Base-by-base conservation (phyloP, 108 stramenopile genomes). In the Stephanodiscus triporus region DNA sequence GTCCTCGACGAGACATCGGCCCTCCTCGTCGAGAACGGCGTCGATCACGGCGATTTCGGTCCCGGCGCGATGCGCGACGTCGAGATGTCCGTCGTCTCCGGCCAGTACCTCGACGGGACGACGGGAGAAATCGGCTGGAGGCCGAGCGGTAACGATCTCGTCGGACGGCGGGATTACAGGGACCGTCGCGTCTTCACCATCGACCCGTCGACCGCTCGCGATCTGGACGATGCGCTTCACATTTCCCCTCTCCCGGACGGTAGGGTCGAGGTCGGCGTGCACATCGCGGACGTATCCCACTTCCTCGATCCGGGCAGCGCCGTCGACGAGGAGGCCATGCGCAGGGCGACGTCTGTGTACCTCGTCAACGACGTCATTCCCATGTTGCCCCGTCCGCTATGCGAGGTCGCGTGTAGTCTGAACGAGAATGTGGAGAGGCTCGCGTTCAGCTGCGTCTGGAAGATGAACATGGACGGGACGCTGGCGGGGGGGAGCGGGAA, bases 231-330 rank as follows among this genome's bases (percentile, higher is more conserved):
- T 80, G 97, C 97, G 14, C 84, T 98, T 45, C 93, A 96, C 68
- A 77, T 97, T 32, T 88, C 83, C 16, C 75, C 74, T 29, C 68
- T 93, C 23, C 81, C 86, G 11, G 90, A 96, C 76, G 87, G 89
- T 47, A 64, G 85, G 38, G 87, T 93, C 22, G 95, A 96, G 72
- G 73, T 97, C 54, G 97, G 97, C 22, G 98, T 98, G 9, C 98
- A 99, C 76, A 99, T 99, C 75, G 98, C 98, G 0, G 98, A 99
- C 74, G 98, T 99, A 23, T 94, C 93, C 38, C 83, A 93, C 85
- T 99, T 99, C 78, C 81, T 98, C 8, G 49, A 62, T 49, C 89
- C 91, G 0, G 78, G 80, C 47, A 86, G 84, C 6, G 80, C 86
- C n/a, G 85, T 98, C 14, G 98, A 99, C 72, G 57, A 78, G n/a